Base-by-base conservation (phyloP, 1,139 yeast genomes). In the Yamadazyma atmosphaerica region DNA sequence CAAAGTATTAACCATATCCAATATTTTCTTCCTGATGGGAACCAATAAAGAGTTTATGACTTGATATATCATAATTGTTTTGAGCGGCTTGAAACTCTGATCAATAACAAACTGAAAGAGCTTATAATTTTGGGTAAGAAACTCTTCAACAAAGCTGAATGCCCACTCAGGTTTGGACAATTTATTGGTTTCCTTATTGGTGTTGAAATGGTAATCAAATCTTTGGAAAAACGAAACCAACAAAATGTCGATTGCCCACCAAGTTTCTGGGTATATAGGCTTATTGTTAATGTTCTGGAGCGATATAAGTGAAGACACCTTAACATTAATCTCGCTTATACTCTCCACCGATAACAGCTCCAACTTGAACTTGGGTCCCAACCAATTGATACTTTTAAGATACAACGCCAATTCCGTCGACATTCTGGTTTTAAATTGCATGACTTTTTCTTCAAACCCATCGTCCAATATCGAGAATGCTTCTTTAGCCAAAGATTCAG, bases 101-200 rank as follows among this genome's bases (percentile, higher is more conserved):
- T 65, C 70, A 3, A 64, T 49, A 14, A 61, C 58, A 18, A 55
- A 35, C 38, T 66, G 63, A 42, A 81, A 52, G 35, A 65, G 51
- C 17, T 61, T 49, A 28, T 64, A 41, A 48, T 77, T 68, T 35
- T 75, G 70, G 12, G 66, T 65, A 15, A 86, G 49, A 40, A 79
- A 76, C 13, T 72, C 71, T 41, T 74, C 70, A 15, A 79, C 57
- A 50, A 76, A 86, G 22, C 66, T 67, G 43, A 83, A 72, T n/a
- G 83, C 79, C 83, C 90, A 83, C 56, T 87, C 95, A 0, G 95
- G 95, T 51, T 81, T 83, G 40, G 86, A 84, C 26, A 81, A 59
- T 41, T 82, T 73, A 50, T 84, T 85, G 0, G 95, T 85, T 14
- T 81, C 83, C 34, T 67, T 69, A 16, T 70, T 67, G 1, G 63